Conservation (phyloP, 177 flowering plant species). For the Vitis hybrid region DNA sequence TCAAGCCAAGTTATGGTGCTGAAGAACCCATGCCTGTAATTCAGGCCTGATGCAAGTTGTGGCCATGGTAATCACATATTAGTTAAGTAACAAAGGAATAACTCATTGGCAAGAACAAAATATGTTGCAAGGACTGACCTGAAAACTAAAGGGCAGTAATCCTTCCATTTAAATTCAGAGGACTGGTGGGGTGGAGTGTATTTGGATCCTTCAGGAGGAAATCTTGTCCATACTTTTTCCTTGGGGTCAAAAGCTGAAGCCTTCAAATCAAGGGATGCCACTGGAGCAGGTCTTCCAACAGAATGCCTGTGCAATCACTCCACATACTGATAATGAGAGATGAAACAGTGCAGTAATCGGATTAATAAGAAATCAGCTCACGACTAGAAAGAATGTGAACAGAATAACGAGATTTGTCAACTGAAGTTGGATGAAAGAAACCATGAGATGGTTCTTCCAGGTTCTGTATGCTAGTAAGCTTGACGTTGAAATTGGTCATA, state of each 20-base stretch:
- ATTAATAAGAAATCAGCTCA: background rate
- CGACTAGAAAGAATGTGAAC: background rate
- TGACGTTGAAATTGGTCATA: no score
- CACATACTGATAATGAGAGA: background rate
- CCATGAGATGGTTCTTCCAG: no score
- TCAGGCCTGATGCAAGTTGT: no score
- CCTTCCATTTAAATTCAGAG: constrained; percentile 59
- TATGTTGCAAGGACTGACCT: constrained; percentile 26
- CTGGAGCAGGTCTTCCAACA: constrained; percentile 49
- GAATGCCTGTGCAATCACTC: constrained; percentile 37
- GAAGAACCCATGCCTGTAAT: no score
- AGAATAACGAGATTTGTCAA: background rate
- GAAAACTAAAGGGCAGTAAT: constrained; percentile 61
- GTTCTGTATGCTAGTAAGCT: no score
- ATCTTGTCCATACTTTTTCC: constrained; percentile 55
- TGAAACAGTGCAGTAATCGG: background rate
- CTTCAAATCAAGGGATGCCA: constrained; percentile 44
- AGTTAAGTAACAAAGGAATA: background rate
- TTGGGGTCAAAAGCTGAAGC: constrained; percentile 57
- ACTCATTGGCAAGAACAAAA: background rate
- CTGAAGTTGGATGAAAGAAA: no score
- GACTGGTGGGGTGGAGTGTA: constrained; percentile 60
- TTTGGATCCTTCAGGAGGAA: constrained; percentile 58
- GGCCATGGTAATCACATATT: no score
- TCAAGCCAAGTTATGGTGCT: no score